Evolutionary conservation across 2,329 filamentous ascomycete genomes (phyloP).

Genomic region (Neofusicoccum cordaticola): DNA sequence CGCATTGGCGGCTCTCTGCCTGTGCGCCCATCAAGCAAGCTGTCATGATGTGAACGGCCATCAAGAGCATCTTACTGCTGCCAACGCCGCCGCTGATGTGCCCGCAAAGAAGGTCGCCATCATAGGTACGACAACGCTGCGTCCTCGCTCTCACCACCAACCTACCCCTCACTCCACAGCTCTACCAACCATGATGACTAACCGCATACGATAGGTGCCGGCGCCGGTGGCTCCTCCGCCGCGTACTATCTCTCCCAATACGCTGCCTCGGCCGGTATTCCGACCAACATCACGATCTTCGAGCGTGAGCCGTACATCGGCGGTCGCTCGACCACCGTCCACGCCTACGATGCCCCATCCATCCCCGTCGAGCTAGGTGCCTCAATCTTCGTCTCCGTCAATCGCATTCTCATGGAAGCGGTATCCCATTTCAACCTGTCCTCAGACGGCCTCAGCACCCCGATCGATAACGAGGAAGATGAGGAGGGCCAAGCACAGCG

Average conservation of each 20-base stretch:
- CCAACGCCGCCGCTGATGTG: not conserved
- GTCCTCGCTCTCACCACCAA: not conserved
- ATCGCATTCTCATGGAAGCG: conserved; percentile 76
- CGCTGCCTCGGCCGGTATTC: conserved; percentile 58
- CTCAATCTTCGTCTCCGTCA: conserved; percentile 85
- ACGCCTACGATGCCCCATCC: conserved; percentile 65
- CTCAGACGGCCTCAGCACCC: conserved; percentile 31
- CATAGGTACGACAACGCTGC: conserved; percentile 29
- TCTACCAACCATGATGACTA: not conserved
- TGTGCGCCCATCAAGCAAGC: not conserved
- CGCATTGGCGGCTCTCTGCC: conserved; percentile 1
- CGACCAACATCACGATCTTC: conserved; percentile 80
- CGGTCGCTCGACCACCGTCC: conserved; percentile 81
- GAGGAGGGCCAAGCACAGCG: conserved; percentile 23
- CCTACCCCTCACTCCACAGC: not conserved
- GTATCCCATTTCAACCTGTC: conserved; percentile 68
- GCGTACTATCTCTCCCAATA: conserved; percentile 79
- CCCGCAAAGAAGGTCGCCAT: conserved; percentile 35
- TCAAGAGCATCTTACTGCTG: not conserved
- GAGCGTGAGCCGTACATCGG: conserved; percentile 77
- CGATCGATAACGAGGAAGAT: conserved; percentile 43
- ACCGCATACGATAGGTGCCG: conserved; percentile 64
- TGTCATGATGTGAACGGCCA: not conserved
- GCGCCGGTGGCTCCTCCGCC: conserved; percentile 80
- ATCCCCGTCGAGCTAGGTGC: conserved; percentile 82